Percentiles rank a stretch among this genome's conserved stretches.
Evolutionary conservation across 495 filamentous ascomycete genomes (phyloP).

Genomic region (Copromyces sp.): DNA sequence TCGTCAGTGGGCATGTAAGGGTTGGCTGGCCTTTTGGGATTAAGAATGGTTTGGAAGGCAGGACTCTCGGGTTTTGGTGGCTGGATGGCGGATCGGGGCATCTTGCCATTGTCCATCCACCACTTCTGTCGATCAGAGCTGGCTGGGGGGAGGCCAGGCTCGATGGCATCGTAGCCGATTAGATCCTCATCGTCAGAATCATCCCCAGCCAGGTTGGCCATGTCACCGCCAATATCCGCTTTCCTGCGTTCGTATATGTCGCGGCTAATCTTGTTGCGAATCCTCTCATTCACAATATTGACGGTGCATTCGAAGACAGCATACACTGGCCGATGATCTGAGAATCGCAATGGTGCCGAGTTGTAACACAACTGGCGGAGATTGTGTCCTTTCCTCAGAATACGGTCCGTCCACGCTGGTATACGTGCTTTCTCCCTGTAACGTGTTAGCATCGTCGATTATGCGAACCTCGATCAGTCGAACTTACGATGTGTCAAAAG

Average conservation of each 20-base stretch:
- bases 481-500: slow-evolving; percentile 83
- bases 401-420: slow-evolving; percentile 93
- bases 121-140: slow-evolving; percentile 86
- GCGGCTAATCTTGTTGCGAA: slow-evolving; percentile 58
- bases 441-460: background rate
- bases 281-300: slow-evolving; percentile 61
- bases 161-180: slow-evolving; percentile 62
- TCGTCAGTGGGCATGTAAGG: slow-evolving; percentile 62
- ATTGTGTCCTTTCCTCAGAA: slow-evolving; percentile 75
- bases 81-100: slow-evolving; percentile 59
- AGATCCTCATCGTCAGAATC: slow-evolving; percentile 67
- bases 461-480: background rate
- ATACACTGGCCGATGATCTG: slow-evolving; percentile 90
- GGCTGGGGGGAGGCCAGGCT: slow-evolving; percentile 73
- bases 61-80: slow-evolving; percentile 44
- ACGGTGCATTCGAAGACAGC: slow-evolving; percentile 78
- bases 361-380: slow-evolving; percentile 75
- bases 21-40: slow-evolving; percentile 66
- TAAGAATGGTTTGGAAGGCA: slow-evolving; percentile 46
- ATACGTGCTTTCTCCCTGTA: slow-evolving; percentile 81
- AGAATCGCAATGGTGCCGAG: slow-evolving; percentile 69
- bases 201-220: slow-evolving; percentile 35
- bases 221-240: slow-evolving; percentile 41
- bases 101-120: slow-evolving; percentile 85
- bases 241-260: slow-evolving; percentile 63